These are phyloP conservation scores for Phanerodontia chrysosporium DNA, from an alignment of 768 basidiomycete genomes.

Conservation along the genomic window DNA sequence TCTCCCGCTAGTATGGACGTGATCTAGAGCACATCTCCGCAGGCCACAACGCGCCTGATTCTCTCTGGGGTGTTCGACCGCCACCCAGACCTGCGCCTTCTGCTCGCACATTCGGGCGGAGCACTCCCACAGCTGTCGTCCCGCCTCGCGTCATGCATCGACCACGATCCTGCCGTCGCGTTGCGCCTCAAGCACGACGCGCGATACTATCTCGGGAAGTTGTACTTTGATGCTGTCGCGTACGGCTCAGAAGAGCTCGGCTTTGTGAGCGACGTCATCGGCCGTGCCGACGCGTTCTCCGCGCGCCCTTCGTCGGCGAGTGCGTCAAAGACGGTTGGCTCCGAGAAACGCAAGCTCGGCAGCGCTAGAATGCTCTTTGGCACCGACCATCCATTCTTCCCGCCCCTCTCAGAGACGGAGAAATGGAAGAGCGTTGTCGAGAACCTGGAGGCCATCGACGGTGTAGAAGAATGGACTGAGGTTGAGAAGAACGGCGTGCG, in stretches of 20 bases:
- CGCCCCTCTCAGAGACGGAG: constrained; percentile 60
- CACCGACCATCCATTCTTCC: constrained; percentile 91
- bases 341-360: constrained; percentile 40
- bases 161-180: constrained; percentile 79
- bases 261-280: constrained; percentile 69
- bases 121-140: constrained; percentile 81
- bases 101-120: constrained; percentile 87
- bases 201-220: constrained; percentile 73
- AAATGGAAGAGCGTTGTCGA: constrained; percentile 86
- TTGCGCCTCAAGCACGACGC: constrained; percentile 76
- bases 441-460: constrained; percentile 76
- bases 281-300: constrained; percentile 50
- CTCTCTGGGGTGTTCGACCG: constrained; percentile 79
- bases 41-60: constrained; percentile 76
- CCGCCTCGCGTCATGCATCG: constrained; percentile 78
- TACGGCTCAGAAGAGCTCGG: constrained; percentile 84
- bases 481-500: constrained; percentile 61
- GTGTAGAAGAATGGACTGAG: constrained; percentile 55
- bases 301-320: constrained; percentile 10
- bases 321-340: constrained; percentile 15
- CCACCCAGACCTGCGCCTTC: constrained; percentile 66
- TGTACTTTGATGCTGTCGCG: constrained; percentile 85
- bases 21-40: neutral
- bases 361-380: constrained; percentile 71
- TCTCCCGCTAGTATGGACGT: neutral